Evolutionary conservation across 108 stramenopile genomes (phyloP), one percentile per base, ranked within the genome.

Genomic region (Pseudonitzschia pungens): DNA sequence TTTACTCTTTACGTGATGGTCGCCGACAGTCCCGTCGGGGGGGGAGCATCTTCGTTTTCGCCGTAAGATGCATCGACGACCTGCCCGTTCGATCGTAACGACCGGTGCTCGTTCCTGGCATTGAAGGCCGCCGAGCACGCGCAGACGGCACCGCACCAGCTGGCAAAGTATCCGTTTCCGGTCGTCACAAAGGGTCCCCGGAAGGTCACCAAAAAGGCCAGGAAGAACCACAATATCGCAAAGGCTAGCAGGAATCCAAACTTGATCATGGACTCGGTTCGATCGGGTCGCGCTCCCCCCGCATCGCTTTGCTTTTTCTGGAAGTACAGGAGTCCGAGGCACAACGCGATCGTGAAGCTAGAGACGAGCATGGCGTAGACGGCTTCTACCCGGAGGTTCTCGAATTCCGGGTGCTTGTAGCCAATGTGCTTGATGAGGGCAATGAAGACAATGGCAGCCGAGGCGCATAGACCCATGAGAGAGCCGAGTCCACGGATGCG

Each of bases 161-260:
- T 36, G 1, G 77, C 71, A 75, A 86, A 86, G 36, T 86, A 86
- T 0, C 85, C 85, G 57, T 86, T 86, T 26, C 85, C 82, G 59
- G 88, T 86, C 14, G 20, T 59, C 15, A 62, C 15, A 45, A 86
- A 86, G 20, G 85, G 85, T n/a, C 85, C 85, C 22, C 45, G 48
- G 51, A 86, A 86, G 54, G 85, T 89, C 41, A 77, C 79, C 33
- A 82, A 40, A 58, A 75, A 77, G 16, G 85, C 85, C 26, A 62
- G 42, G 18, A 78, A 77, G 55, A 83, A 32, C 85, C 85, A 86
- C 18, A 80, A 41, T 1, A 83, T 0, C 15, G 85, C 45, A 42
- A 86, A 73, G 15, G 40, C 12, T 4, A 18, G 3, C 18, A 81
- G 31, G 20, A 26, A 55, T 1, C 9, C n/a, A 22, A 55, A 55